phyloP scores from a whole-genome alignment of 768 basidiomycete genomes.

The Panaeolus papilionaceus region DNA sequence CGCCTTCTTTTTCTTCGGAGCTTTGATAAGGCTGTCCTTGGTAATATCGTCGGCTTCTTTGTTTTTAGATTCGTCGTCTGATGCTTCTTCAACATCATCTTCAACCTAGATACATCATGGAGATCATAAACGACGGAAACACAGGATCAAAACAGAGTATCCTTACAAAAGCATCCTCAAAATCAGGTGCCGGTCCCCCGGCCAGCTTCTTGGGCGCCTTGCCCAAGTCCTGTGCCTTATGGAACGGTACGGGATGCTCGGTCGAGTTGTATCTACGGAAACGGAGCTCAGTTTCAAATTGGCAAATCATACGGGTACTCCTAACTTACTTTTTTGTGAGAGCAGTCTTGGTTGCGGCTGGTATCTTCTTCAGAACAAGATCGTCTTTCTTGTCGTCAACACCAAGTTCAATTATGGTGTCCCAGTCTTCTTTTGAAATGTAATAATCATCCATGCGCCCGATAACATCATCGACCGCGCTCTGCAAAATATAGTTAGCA shows the following conservation, averaged over 20 bases:
- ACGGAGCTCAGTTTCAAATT: background rate
- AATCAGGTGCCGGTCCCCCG: slow-evolving; percentile 79
- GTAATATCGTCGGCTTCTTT: slow-evolving; percentile 52
- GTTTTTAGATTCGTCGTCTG: slow-evolving; percentile 42
- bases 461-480: slow-evolving; percentile 83
- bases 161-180: slow-evolving; percentile 84
- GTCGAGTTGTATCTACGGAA: slow-evolving; percentile 79
- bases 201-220: slow-evolving; percentile 83
- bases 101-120: slow-evolving; percentile 32
- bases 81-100: slow-evolving; percentile 40
- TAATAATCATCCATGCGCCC: slow-evolving; percentile 93
- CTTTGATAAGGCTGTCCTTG: slow-evolving; percentile 67
- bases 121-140: slow-evolving; percentile 14
- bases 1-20: slow-evolving; percentile 51
- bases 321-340: slow-evolving; percentile 82
- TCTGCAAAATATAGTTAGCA: slow-evolving; percentile 47
- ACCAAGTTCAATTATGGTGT: slow-evolving; percentile 92
- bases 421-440: slow-evolving; percentile 95
- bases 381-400: slow-evolving; percentile 83
- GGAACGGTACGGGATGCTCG: slow-evolving; percentile 95
- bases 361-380: slow-evolving; percentile 80
- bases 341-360: slow-evolving; percentile 78
- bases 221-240: slow-evolving; percentile 84
- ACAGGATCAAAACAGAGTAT: background rate
- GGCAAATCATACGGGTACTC: slow-evolving; percentile 3